A percentile compares a stretch with the other conserved stretches of the same genome.
These are phyloP conservation scores for Wickerhamiella parazyma DNA, from an alignment of 805 yeast species.

Conservation along the genomic window DNA sequence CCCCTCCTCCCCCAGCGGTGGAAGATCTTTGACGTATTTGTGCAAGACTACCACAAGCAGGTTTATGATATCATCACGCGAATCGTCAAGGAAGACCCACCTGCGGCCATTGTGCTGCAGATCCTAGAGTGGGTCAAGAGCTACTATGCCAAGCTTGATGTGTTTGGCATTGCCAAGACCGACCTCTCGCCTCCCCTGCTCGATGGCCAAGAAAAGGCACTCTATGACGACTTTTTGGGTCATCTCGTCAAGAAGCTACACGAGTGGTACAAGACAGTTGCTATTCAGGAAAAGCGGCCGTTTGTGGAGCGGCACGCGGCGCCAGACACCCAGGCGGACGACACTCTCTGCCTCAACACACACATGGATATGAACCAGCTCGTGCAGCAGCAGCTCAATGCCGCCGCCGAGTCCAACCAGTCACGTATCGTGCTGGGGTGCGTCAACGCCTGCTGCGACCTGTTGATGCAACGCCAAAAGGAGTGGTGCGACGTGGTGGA, in stretches of 20 bases:
- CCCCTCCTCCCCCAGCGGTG: constrained; percentile 58
- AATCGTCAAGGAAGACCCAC: constrained; percentile 56
- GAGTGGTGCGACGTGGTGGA: constrained; percentile 47
- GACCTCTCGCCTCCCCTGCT: constrained; percentile 44
- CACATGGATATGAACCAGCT: constrained; percentile 67
- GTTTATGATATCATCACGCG: constrained; percentile 50
- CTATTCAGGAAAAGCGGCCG: constrained; percentile 48
- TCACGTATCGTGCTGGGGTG: constrained; percentile 70
- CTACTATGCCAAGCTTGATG: constrained; percentile 41
- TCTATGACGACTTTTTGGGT: constrained; percentile 65
- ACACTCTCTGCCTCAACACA: constrained; percentile 54
- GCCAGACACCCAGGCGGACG: constrained; percentile 59
- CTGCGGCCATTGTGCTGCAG: constrained; percentile 58
- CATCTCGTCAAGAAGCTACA: constrained; percentile 59
- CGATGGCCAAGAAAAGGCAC: constrained; percentile 54
- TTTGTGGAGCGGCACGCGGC: constrained; percentile 55
- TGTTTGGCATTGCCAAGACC: constrained; percentile 36
- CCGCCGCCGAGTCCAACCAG: constrained; percentile 73
- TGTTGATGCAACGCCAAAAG: constrained; percentile 47
- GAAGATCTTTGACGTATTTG: constrained; percentile 52
- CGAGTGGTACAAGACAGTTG: constrained; percentile 71
- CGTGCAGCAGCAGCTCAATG: constrained; percentile 81
- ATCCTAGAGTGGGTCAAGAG: constrained; percentile 67
- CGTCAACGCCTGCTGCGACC: constrained; percentile 50
- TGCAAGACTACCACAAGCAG: constrained; percentile 52